Base-by-base conservation (phyloP, 2,329 filamentous ascomycete genomes). In the Dactylellina drechsleri region DNA sequence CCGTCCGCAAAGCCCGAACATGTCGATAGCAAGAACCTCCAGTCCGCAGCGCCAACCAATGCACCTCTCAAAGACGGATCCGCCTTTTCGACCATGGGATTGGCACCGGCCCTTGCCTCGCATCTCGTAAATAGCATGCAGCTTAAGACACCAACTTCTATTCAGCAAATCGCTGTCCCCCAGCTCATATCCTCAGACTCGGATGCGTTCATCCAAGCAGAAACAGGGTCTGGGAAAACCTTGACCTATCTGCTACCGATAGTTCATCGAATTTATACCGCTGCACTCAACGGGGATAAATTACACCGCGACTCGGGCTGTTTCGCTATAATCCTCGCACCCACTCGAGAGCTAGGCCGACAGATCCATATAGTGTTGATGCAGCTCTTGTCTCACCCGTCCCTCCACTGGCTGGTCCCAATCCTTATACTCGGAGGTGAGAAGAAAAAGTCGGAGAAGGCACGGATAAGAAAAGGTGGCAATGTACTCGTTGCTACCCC, bases 141-240 rank as follows among this genome's bases (percentile, higher is more conserved):
- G 67, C 87, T 99, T 81, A 95, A 93, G 81, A 91, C 92, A 0
- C 95, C 95, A 4, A 99, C 95, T 0, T 92, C 92, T 0, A 97
- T 99, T 80, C 95, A 99, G 83, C 93, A 93, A 79, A 92, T 92
- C 76, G 91, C 94, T 0, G 90, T 99, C 45, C 86, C 91, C 49
- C 90, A 95, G 79, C 83, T 99, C 76, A 83, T 96, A 52, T 89
- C 89, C 49, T 90, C 91, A 62, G 91, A 96, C 79, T 89, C 88
- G 53, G 95, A 99, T 84, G 93, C 93, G 1, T 99, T 99, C 79
- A 90, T 99, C 40, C 95, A 98, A 81, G 96, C 95, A 1, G 91
- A 99, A 83, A 99, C 95, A 0, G 95, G 95, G 78, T 99, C 95
- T 0, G 95, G 95, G 83, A 99, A 99, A 84, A 99, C 95, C 0